A percentile compares a stretch with the other conserved stretches of the same genome.
Conservation (phyloP, 192 early-diverging fungal genomes). For the Podila clonocystis region DNA sequence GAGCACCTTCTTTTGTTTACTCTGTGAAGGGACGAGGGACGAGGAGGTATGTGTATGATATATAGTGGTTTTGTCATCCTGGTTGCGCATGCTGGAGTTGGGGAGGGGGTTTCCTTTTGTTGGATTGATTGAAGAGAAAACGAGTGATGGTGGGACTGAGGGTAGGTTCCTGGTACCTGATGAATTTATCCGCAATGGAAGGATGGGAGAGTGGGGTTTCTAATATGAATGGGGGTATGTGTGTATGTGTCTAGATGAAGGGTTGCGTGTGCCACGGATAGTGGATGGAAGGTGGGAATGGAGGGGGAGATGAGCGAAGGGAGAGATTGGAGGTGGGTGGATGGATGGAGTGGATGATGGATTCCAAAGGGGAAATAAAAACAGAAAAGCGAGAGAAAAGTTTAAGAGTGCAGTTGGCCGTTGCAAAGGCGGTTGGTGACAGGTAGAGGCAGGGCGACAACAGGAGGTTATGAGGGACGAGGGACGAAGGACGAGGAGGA, state of each 20-base stretch:
- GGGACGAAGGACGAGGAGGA: neutral
- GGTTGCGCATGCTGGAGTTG: too few species aligned
- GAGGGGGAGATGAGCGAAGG: neutral
- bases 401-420: neutral
- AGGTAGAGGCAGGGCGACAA: conserved; percentile 4
- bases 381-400: neutral
- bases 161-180: neutral
- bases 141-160: too few species aligned
- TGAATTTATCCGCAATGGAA: neutral
- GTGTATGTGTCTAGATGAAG: neutral
- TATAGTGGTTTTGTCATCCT: too few species aligned
- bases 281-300: neutral
- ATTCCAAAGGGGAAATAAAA: conserved; percentile 19
- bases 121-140: too few species aligned
- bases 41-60: neutral
- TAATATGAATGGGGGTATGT: neutral
- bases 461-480: neutral
- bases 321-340: neutral
- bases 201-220: neutral
- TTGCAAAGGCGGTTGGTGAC: neutral
- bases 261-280: neutral
- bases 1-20: too few species aligned
- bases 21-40: neutral
- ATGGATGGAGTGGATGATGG: neutral
- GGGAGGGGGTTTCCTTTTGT: too few species aligned